Evolutionary conservation across 1,284 basidiomycete species (phyloP), one percentile per base, ranked within the genome.

Genomic region (Pseudozyma hubeiensis): DNA sequence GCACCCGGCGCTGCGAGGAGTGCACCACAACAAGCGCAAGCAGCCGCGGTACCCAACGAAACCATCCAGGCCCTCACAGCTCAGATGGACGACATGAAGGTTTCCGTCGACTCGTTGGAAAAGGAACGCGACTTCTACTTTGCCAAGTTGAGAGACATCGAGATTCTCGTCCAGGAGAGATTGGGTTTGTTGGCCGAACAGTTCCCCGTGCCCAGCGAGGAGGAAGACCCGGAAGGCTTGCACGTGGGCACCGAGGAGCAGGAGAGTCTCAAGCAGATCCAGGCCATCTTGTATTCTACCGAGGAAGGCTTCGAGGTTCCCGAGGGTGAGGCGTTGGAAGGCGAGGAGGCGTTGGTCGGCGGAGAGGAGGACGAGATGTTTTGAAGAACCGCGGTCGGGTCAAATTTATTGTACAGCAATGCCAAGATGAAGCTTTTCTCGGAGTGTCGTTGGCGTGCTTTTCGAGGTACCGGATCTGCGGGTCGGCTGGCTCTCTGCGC

Each of bases 41-140:
- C 24, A 41, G 56, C 59, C n/a, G 44, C 64, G 44, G 46, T 81
- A 14, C 71, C 81, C 7, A 84, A 85, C 45, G 85, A 86, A 41
- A 86, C 86, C 51, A 81, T 90, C 53, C 87, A 89, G 70, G 87
- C 88, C 45, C 86, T 97, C 49, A 91, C 91, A 63, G 86, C 87
- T 0, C 93, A 97, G 85, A 87, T 97, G 66, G 88, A 90, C 77
- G 96, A 98, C 76, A 88, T 97, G 87, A 90, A 90, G 58, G 85
- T 88, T 1, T 91, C 93, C 79, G 87, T 97, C 70, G 94, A 95
- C 84, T 92, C 92, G 81, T 85, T 89, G 48, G 87, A 87, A 87
- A 96, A 94, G 86, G 94, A 98, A 87, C 88, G 95, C 45, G 95
- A 98, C 85, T 99, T 99, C 85, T 99, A 99, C 87, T 99, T 98